These are phyloP conservation scores for Pulveroboletus sp. DNA, from an alignment of 768 basidiomycete species.

Conservation along the genomic window DNA sequence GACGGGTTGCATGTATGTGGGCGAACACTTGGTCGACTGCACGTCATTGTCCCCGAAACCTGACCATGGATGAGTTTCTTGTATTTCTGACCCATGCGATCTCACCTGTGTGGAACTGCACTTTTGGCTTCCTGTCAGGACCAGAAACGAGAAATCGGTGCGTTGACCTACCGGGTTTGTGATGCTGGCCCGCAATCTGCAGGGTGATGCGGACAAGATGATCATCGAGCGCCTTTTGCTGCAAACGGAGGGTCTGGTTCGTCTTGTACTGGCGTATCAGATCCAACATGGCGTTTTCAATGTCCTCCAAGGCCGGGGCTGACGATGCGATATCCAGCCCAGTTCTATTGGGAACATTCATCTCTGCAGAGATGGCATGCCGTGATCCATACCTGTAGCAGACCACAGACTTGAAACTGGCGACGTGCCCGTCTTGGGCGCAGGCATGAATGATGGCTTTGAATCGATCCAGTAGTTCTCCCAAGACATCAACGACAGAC, in stretches of 20 bases:
- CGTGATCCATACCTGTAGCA: slow-evolving; percentile 49
- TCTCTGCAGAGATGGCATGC: neutral
- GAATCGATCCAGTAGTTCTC: slow-evolving; percentile 36
- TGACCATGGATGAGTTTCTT: slow-evolving; percentile 1
- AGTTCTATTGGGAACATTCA: slow-evolving; percentile 37
- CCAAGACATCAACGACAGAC: slow-evolving; percentile 9
- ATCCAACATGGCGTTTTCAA: slow-evolving; percentile 30
- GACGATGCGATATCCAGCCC: slow-evolving; percentile 54
- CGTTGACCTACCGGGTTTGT: slow-evolving; percentile 55
- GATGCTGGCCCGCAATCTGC: slow-evolving; percentile 45
- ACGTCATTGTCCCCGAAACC: slow-evolving; percentile 76
- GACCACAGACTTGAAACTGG: slow-evolving; percentile 70
- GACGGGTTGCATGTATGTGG: slow-evolving; percentile 64
- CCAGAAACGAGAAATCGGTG: neutral
- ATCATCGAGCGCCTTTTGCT: slow-evolving; percentile 66
- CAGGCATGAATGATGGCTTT: slow-evolving; percentile 32
- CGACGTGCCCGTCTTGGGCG: slow-evolving; percentile 50
- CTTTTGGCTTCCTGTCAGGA: slow-evolving; percentile 33
- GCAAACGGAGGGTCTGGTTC: slow-evolving; percentile 46
- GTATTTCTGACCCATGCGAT: neutral
- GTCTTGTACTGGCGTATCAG: slow-evolving; percentile 35
- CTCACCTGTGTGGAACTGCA: slow-evolving; percentile 76
- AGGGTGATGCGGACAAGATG: slow-evolving; percentile 56
- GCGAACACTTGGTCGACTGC: slow-evolving; percentile 52
- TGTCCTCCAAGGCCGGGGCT: slow-evolving; percentile 19